Percentiles rank a stretch among this genome's conserved stretches.
Conservation (phyloP, 805 yeast species). For the Cyberlindnera maritima region DNA sequence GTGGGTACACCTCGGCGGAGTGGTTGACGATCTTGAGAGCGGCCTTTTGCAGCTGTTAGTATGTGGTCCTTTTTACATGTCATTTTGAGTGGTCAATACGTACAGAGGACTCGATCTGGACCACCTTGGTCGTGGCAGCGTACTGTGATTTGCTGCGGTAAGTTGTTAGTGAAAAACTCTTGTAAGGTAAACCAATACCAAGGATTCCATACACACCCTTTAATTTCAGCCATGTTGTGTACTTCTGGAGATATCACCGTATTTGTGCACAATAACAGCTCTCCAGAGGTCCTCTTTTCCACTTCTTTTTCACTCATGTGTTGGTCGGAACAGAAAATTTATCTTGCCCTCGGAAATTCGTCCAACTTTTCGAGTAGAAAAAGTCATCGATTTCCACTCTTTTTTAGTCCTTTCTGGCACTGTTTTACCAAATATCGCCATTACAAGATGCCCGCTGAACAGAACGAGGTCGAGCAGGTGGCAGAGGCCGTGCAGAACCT, state of each 20-base stretch:
- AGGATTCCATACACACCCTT: conserved; percentile 2
- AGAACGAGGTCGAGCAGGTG: conserved; percentile 38
- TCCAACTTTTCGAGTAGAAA: too few relatives aligned
- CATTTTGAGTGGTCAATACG: conserved; percentile 1
- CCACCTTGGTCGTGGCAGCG: conserved; percentile 20
- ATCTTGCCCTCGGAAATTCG: too few relatives aligned
- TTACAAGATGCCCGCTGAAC: neutral
- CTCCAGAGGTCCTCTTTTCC: neutral
- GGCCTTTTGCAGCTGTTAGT: conserved; percentile 12
- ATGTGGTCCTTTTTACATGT: too few relatives aligned
- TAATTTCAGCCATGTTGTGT: conserved; percentile 12
- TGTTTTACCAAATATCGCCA: too few relatives aligned
- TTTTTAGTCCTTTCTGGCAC: too few relatives aligned
- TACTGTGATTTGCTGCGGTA: neutral
- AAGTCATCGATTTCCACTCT: too few relatives aligned
- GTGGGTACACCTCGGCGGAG: conserved; percentile 61
- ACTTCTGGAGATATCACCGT: neutral
- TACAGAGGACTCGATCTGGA: conserved; percentile 20
- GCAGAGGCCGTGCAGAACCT: conserved; percentile 76
- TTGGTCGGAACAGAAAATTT: too few relatives aligned
- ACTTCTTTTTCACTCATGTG: too few relatives aligned
- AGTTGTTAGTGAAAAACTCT: neutral
- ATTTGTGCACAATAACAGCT: neutral
- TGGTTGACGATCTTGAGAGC: conserved; percentile 59
- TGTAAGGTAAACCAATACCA: neutral